Base-by-base conservation (phyloP, 495 filamentous ascomycete genomes). In the Aspergillus ostianus region DNA sequence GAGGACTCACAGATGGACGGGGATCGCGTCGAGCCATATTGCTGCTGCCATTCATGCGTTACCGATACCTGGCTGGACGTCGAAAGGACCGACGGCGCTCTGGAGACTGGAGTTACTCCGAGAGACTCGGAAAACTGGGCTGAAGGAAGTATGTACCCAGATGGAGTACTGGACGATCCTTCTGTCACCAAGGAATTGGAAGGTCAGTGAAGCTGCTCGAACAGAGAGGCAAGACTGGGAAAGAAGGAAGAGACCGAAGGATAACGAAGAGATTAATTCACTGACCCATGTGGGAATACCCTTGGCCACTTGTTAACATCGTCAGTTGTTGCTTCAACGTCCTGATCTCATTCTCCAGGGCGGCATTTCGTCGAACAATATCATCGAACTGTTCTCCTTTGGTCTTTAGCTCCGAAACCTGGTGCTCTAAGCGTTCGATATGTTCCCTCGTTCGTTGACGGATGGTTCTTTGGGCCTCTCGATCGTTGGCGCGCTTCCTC, bases 401-500 rank as follows among this genome's bases (percentile, higher is more conserved):
- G 44, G 70, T 67, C 47, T 65, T 79, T 58, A 85, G 77, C 55
- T 84, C 81, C 7, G 71, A 72, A 9, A 86, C 73, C 59, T 80
- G 76, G 19, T 69, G 67, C 64, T 85, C 79, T 10, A 86, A 71
- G 17, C 67, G 69, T 47, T 86, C 83, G 57, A 86, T 85, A 63
- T 83, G 82, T 53, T 83, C 81, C 54, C 82, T 85, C 29, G 81
- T 85, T 51, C 84, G 70, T 59, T 84, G 81, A 19, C 84, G 80
- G 59, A 85, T 87, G n/a, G 80, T 82, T 58, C 83, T 75, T 61
- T 87, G 84, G 29, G 84, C 84, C 64, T 87, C 84, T 49, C 84
- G 81, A 61, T 87, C 84, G 67, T 85, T 85, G 52, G 83, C 83
- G 54, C 84, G 79, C 63, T 87, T 87, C 49, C 84, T 75, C 57